A percentile compares a stretch with the other conserved stretches of the same genome.
phyloP scores from a whole-genome alignment of 2,329 filamentous ascomycete genomes.

The Colletotrichum chrysophilum region DNA sequence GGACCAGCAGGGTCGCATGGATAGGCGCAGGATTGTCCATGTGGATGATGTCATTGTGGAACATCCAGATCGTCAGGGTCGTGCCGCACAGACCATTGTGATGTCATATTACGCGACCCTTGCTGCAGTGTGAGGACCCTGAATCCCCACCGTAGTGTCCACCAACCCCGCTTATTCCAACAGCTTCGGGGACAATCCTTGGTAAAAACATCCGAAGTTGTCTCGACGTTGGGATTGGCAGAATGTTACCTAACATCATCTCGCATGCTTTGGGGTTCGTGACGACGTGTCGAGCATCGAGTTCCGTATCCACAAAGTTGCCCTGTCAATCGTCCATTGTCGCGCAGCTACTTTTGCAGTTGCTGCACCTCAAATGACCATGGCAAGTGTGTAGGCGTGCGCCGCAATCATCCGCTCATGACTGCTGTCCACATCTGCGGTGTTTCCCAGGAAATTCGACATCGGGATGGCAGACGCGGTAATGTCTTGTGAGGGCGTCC shows the following conservation, averaged over 20 bases:
- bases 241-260: too few species aligned
- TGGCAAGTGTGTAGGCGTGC: background rate
- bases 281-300: background rate
- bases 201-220: background rate
- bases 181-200: background rate
- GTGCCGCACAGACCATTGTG: slow-evolving; percentile 1
- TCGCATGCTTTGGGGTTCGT: background rate
- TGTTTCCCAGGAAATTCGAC: slow-evolving; percentile 78
- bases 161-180: background rate
- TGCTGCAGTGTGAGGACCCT: slow-evolving; percentile 17
- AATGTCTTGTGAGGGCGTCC: slow-evolving; percentile 92
- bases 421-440: slow-evolving; percentile 30
- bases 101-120: slow-evolving; percentile 16
- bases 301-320: background rate
- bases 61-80: slow-evolving; percentile 19
- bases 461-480: slow-evolving; percentile 92
- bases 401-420: background rate
- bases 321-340: background rate
- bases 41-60: slow-evolving; percentile 8
- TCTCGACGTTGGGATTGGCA: background rate
- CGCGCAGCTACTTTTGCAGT: background rate
- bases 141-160: background rate
- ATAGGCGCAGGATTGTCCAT: background rate
- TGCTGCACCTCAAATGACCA: background rate
- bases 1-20: background rate